These are phyloP conservation scores for Lachnellula arida DNA, from an alignment of 2,329 filamentous ascomycete species.

Conservation along the genomic window DNA sequence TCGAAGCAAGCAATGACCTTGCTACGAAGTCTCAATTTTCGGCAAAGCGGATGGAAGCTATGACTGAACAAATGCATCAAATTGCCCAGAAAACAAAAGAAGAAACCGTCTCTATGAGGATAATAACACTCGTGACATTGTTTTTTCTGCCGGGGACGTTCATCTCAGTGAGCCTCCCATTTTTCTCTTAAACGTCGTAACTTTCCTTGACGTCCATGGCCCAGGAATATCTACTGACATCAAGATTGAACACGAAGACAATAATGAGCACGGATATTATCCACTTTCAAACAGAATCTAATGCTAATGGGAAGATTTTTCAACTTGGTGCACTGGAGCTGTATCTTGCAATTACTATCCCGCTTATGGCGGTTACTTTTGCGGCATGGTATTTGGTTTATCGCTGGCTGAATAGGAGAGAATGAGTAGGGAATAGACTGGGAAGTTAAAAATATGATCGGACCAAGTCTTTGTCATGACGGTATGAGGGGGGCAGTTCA, in stretches of 20 bases:
- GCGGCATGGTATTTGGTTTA: slow-evolving; percentile 33
- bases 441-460: not conserved
- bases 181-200: not conserved
- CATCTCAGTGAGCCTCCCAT: slow-evolving; percentile 33
- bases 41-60: slow-evolving; percentile 17
- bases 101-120: slow-evolving; percentile 39
- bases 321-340: slow-evolving; percentile 25
- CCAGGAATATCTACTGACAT: not conserved
- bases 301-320: slow-evolving; percentile 15
- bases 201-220: not conserved
- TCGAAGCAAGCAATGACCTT: slow-evolving; percentile 30
- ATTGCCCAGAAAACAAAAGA: slow-evolving; percentile 35
- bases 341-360: slow-evolving; percentile 33
- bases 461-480: not conserved
- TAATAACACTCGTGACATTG: slow-evolving; percentile 39
- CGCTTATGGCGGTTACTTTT: slow-evolving; percentile 34
- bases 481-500: too few relatives aligned
- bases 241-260: slow-evolving; percentile 27
- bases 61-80: slow-evolving; percentile 30
- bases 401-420: slow-evolving; percentile 22
- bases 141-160: slow-evolving; percentile 41
- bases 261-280: slow-evolving; percentile 40
- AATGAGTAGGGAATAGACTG: not conserved
- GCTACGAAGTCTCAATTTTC: slow-evolving; percentile 23
- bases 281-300: slow-evolving; percentile 14